Percentiles rank a stretch among this genome's conserved stretches.
phyloP scores from a whole-genome alignment of 164 flowering plant species.

The Vitis vinifera region DNA sequence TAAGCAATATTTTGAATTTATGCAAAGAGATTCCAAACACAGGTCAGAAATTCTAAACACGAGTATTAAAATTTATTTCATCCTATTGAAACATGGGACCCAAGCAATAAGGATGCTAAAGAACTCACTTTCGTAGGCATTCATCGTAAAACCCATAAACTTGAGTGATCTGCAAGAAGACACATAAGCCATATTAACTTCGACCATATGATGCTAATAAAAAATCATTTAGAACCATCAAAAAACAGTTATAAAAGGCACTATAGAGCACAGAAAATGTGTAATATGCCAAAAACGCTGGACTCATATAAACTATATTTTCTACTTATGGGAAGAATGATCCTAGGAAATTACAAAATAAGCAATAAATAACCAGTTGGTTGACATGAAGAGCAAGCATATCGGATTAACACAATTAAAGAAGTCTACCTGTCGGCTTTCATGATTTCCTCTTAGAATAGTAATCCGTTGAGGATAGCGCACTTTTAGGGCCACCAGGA shows the following conservation, averaged over 20 bases:
- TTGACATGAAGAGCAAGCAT: background rate
- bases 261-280: background rate
- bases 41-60: background rate
- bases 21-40: no score
- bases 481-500: conserved; percentile 86
- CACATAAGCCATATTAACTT: background rate
- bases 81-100: background rate
- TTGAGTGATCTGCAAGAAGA: conserved; percentile 86
- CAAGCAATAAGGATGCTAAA: conserved; percentile 9
- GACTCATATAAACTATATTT: no score
- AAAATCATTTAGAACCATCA: background rate
- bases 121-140: conserved; percentile 93
- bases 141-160: conserved; percentile 99
- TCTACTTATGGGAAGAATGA: background rate
- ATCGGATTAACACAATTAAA: background rate
- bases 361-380: background rate
- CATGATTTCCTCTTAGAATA: conserved; percentile 95
- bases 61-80: background rate
- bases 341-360: background rate
- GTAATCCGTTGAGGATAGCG: conserved; percentile 89
- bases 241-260: background rate
- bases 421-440: conserved; percentile 86
- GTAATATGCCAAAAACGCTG: no score
- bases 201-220: background rate
- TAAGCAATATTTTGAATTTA: no score